Percentiles rank a stretch among this genome's conserved stretches.
Evolutionary conservation across 2,329 filamentous ascomycete species (phyloP).

Genomic region (Colletotrichum agaves): DNA sequence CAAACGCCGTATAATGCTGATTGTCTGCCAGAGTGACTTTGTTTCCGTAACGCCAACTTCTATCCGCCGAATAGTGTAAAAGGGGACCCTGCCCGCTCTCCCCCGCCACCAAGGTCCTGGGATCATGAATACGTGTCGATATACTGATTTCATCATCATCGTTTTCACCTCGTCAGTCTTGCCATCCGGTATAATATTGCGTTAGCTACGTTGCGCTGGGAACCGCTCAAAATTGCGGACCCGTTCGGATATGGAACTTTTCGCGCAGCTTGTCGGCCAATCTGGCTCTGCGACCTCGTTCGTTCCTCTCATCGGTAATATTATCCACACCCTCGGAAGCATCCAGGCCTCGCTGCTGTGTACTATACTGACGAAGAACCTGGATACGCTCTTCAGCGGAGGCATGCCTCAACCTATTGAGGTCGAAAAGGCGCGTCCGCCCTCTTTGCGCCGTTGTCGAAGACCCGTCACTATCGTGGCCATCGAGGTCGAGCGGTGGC

Average conservation of each 20-base stretch:
- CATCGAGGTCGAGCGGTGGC: slow-evolving; percentile 55
- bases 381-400: slow-evolving; percentile 71
- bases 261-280: slow-evolving; percentile 63
- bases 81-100: slow-evolving; percentile 8
- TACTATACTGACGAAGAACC: slow-evolving; percentile 62
- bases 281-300: slow-evolving; percentile 52
- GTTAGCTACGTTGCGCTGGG: not conserved
- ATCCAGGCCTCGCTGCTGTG: slow-evolving; percentile 48
- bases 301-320: slow-evolving; percentile 42
- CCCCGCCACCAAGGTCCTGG: not conserved
- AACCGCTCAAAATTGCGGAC: slow-evolving; percentile 47
- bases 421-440: slow-evolving; percentile 66
- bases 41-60: slow-evolving; percentile 22
- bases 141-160: slow-evolving; percentile 1
- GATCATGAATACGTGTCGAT: slow-evolving; percentile 1
- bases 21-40: slow-evolving; percentile 11
- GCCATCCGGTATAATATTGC: not conserved
- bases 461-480: slow-evolving; percentile 47
- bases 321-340: not conserved
- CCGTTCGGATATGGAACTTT: slow-evolving; percentile 63
- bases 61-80: slow-evolving; percentile 17
- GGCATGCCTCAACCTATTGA: slow-evolving; percentile 68
- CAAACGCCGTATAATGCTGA: slow-evolving; percentile 39
- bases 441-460: slow-evolving; percentile 49
- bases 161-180: not conserved